Evolutionary conservation across 441 rosid genomes (phyloP), one percentile per base, ranked within the genome.

Genomic region (Erysimum pusillum): DNA sequence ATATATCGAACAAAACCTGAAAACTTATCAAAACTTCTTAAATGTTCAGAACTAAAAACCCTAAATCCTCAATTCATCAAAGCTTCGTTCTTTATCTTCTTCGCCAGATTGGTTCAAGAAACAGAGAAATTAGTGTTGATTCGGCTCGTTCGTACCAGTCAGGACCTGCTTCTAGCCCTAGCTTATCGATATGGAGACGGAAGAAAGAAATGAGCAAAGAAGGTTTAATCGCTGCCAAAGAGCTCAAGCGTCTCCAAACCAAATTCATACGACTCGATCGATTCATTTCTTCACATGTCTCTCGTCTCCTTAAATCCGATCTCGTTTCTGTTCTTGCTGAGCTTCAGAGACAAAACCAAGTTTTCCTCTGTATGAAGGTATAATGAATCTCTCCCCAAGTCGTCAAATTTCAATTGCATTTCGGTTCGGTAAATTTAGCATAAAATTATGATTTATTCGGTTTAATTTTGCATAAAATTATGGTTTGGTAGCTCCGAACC

Each of bases 181-280:
- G 96, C 67, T 64, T 77, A 63, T 77, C 97, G 10, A 89, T 95
- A 86, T 95, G 98, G 98, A 86, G 97, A 82, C 79, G 93, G 81
- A 91, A 90, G 91, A 91, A 91, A 52, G 98, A 91, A 79, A 87
- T 93, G 76, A 87, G 92, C 65, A 93, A 95, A 83, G 97, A 95
- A 66, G 96, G 97, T 6, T 76, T 95, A 64, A 80, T 92, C 52
- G 88, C 81, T 3, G 97, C 98, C 34, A 91, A 93, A 70, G 98
- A 90, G 74, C 91, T 95, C 71, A 93, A 90, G 76, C 88, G 96
- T 7, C 86, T 93, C 13, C 98, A 85, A n/a, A 67, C 87, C 48
- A 63, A 93, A 41, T 91, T 87, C 14, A 84, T n/a, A n/a, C n/a
- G 86, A 14, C 84, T 91, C 60, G 88, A 85, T 48, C 84, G 86